Evolutionary conservation across 1,139 yeast species (phyloP).

Genomic region (Suhomyces bokatorum): DNA sequence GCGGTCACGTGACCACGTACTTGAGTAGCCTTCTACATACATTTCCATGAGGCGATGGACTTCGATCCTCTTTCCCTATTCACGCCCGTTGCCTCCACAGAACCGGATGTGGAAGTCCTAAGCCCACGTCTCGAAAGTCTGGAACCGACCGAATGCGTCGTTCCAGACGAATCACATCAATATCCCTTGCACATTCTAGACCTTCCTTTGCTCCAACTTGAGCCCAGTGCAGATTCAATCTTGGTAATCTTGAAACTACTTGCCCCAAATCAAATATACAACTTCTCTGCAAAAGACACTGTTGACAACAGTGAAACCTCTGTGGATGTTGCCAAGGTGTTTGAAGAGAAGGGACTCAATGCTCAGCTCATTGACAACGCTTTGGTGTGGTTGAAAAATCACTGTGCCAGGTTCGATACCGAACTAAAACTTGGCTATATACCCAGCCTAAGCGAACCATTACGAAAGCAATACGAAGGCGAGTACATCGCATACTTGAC

Average conservation of each 20-base stretch:
- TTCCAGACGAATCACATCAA: constrained; percentile 24
- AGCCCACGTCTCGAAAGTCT: not conserved
- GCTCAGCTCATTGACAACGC: constrained; percentile 23
- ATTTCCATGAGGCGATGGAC: constrained; percentile 21
- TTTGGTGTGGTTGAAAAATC: constrained; percentile 41
- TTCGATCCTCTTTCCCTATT: constrained; percentile 48
- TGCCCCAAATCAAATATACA: constrained; percentile 52
- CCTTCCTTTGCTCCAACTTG: constrained; percentile 52
- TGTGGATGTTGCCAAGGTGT: constrained; percentile 20
- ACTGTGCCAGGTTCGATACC: constrained; percentile 37
- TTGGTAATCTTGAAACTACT: constrained; percentile 49
- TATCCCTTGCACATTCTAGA: constrained; percentile 61
- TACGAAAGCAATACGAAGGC: constrained; percentile 21
- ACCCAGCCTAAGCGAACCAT: constrained; percentile 27
- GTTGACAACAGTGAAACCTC: constrained; percentile 12
- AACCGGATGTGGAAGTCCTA: not conserved
- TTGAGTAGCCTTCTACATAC: not conserved
- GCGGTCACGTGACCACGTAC: constrained; percentile 1
- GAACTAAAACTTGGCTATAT: constrained; percentile 25
- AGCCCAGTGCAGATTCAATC: constrained; percentile 54
- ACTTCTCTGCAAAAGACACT: constrained; percentile 43
- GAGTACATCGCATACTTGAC: constrained; percentile 64
- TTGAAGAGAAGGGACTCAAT: constrained; percentile 29
- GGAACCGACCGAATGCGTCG: not conserved
- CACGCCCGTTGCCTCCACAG: constrained; percentile 27